Percentiles rank a stretch among this genome's conserved stretches.
Evolutionary conservation across 257 asterid species (phyloP).

Genomic region (Ligustrum vulgare): DNA sequence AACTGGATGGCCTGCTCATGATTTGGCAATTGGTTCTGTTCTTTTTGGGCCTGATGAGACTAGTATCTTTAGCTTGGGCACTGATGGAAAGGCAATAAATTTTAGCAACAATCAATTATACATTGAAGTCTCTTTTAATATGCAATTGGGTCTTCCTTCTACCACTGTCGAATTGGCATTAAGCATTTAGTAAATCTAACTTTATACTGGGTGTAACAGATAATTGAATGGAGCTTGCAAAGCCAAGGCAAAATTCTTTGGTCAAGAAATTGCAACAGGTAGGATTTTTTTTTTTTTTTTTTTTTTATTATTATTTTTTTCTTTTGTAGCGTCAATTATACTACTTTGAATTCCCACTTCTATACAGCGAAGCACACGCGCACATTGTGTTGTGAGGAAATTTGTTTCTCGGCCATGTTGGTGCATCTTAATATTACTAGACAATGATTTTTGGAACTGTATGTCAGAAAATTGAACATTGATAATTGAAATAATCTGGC

Average conservation of each 20-base stretch:
- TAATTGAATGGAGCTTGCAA: slow-evolving; percentile 96
- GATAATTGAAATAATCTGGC: background rate
- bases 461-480: background rate
- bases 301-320: too few relatives aligned
- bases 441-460: background rate
- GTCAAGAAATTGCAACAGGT: slow-evolving; percentile 92
- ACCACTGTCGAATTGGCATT: background rate
- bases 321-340: background rate
- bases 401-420: background rate
- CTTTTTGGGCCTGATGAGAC: slow-evolving; percentile 92
- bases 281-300: slow-evolving; percentile 8
- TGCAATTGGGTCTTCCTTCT: slow-evolving; percentile 10
- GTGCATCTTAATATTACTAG: background rate
- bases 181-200: background rate
- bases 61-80: slow-evolving; percentile 89
- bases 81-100: slow-evolving; percentile 84
- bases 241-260: slow-evolving; percentile 91
- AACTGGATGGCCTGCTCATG: slow-evolving; percentile 99
- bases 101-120: slow-evolving; percentile 24
- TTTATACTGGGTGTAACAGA: slow-evolving; percentile 42
- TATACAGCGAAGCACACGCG: background rate
- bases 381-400: background rate
- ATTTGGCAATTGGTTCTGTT: slow-evolving; percentile 84
- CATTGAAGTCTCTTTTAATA: slow-evolving; percentile 18
- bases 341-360: slow-evolving; percentile 1